These are phyloP conservation scores for Annulohypoxylon stygium DNA, from an alignment of 495 filamentous ascomycete genomes.

Conservation along the genomic window DNA sequence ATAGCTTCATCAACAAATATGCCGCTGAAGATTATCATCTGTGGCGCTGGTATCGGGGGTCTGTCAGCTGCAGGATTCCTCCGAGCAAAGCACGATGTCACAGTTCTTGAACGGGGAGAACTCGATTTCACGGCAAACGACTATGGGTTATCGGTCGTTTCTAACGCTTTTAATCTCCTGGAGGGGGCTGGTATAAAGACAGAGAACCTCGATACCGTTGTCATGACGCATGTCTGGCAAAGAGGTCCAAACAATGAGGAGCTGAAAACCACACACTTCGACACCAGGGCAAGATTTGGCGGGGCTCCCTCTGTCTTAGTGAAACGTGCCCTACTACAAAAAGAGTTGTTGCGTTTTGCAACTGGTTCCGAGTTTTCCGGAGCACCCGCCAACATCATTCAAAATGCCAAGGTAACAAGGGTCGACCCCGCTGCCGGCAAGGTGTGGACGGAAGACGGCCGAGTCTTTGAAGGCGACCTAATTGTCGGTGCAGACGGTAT, in stretches of 20 bases:
- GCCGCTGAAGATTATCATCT: constrained; percentile 46
- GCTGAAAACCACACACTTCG: constrained; percentile 40
- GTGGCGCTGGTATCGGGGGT: constrained; percentile 47
- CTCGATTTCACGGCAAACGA: constrained; percentile 49
- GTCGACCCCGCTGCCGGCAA: constrained; percentile 45
- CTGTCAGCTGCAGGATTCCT: constrained; percentile 48
- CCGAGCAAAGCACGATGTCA: constrained; percentile 48
- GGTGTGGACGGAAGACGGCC: constrained; percentile 47
- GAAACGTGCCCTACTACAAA: constrained; percentile 44
- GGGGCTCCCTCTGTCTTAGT: constrained; percentile 45
- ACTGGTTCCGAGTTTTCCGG: constrained; percentile 44
- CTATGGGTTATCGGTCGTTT: constrained; percentile 48
- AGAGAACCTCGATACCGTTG: constrained; percentile 43
- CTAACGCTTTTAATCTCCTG: constrained; percentile 46
- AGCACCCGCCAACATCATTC: constrained; percentile 40
- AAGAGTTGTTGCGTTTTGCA: constrained; percentile 46
- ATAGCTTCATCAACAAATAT: constrained; percentile 7
- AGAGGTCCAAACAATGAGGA: constrained; percentile 43
- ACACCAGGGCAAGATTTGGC: constrained; percentile 44
- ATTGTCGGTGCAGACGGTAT: constrained; percentile 51
- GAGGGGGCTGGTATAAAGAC: constrained; percentile 44
- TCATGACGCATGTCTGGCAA: constrained; percentile 48
- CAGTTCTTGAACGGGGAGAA: constrained; percentile 46
- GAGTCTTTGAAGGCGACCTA: constrained; percentile 46
- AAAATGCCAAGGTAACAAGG: constrained; percentile 40